These are phyloP conservation scores for Termitomyces sp. DNA, from an alignment of 768 basidiomycete genomes.

Conservation along the genomic window DNA sequence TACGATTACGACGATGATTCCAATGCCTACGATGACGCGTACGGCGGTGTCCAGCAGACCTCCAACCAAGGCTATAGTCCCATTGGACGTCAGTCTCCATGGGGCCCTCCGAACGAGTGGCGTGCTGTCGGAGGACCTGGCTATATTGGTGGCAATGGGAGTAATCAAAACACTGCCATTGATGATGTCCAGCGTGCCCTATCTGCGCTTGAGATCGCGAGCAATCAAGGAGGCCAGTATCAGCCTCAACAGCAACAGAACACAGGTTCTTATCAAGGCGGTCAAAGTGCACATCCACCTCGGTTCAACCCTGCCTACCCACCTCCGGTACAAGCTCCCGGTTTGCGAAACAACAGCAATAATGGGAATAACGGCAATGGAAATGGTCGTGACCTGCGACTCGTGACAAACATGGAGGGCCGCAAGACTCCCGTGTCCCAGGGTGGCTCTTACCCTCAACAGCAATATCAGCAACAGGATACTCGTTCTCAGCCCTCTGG, in stretches of 20 bases:
- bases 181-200: conserved; percentile 79
- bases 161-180: conserved; percentile 35
- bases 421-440: conserved; percentile 55
- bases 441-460: conserved; percentile 25
- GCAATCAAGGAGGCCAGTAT: conserved; percentile 24
- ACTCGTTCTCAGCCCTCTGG: conserved; percentile 28
- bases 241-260: conserved; percentile 27
- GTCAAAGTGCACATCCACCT: conserved; percentile 62
- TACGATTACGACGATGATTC: conserved; percentile 50
- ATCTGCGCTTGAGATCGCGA: conserved; percentile 60
- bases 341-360: conserved; percentile 28
- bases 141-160: conserved; percentile 13
- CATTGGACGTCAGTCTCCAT: conserved; percentile 62
- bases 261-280: conserved; percentile 29
- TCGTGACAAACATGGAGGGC: conserved; percentile 62
- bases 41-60: conserved; percentile 37
- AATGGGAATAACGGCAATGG: conserved; percentile 35
- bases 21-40: conserved; percentile 56
- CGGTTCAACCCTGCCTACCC: conserved; percentile 58
- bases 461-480: conserved; percentile 33
- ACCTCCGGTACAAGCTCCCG: conserved; percentile 43
- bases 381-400: conserved; percentile 43
- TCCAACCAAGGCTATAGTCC: conserved; percentile 39
- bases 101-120: conserved; percentile 65
- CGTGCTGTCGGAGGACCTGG: conserved; percentile 29